Conservation (phyloP, 148 eudicot species). For the Linanthus parryae region DNA sequence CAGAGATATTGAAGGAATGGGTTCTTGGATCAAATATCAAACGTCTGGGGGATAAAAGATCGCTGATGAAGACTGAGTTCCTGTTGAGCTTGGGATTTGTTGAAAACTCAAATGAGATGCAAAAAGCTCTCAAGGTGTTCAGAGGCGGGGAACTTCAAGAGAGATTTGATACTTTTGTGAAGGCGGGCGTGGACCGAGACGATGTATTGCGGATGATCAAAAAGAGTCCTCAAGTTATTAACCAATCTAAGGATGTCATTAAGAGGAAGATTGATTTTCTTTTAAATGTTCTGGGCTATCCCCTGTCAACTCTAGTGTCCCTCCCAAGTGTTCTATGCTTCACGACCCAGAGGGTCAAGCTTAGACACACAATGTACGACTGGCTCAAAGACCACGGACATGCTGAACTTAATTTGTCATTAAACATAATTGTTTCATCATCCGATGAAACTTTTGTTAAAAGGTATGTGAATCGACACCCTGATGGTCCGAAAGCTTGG, state of each 20-base stretch:
- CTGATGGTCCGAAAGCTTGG: conserved; percentile 51
- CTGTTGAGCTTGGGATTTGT: conserved; percentile 45
- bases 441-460: conserved; percentile 30
- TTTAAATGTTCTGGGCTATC: conserved; percentile 52
- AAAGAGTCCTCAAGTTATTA: conserved; percentile 47
- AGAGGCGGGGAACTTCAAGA: conserved; percentile 55
- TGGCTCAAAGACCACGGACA: conserved; percentile 46
- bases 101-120: conserved; percentile 51
- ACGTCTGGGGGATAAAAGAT: conserved; percentile 13
- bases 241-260: conserved; percentile 40
- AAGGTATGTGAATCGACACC: conserved; percentile 46
- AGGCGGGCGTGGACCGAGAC: conserved; percentile 38
- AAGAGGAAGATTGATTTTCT: conserved; percentile 39
- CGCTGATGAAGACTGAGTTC: conserved; percentile 37
- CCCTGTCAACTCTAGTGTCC: conserved; percentile 32
- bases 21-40: conserved; percentile 32
- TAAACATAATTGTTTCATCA: conserved; percentile 41
- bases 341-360: conserved; percentile 41
- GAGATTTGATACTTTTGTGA: conserved; percentile 63
- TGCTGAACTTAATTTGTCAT: conserved; percentile 26
- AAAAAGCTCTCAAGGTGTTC: conserved; percentile 40
- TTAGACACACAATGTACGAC: conserved; percentile 49
- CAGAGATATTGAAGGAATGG: conserved; percentile 50
- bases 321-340: conserved; percentile 39
- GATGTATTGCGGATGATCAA: conserved; percentile 45